phyloP scores from a whole-genome alignment of 2,329 filamentous ascomycete genomes.

The Aureobasidium vineae region DNA sequence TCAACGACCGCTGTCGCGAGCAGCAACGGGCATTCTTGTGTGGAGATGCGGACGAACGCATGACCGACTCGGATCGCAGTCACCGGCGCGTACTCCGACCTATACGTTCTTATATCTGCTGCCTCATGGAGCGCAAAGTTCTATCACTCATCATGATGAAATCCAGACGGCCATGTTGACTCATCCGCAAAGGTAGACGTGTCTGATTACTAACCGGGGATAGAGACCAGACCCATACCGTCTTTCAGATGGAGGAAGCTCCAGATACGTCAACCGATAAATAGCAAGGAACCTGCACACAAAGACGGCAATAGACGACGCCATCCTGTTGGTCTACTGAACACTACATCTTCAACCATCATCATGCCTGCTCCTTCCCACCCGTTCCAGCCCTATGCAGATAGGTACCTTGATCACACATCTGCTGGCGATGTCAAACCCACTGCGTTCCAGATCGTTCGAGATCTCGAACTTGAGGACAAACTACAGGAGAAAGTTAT shows the following conservation, averaged over 20 bases:
- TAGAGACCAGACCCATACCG: neutral
- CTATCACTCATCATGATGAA: neutral
- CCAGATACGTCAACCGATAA: neutral
- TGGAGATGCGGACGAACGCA: neutral
- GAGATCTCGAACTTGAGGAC: constrained; percentile 35
- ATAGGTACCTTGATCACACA: constrained; percentile 34
- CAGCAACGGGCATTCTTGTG: neutral
- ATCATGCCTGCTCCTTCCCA: constrained; percentile 32
- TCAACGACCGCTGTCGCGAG: neutral
- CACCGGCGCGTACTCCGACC: neutral
- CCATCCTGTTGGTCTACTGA: neutral
- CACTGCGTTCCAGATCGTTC: constrained; percentile 33
- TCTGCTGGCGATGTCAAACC: constrained; percentile 34
- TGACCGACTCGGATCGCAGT: neutral
- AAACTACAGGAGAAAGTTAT: constrained; percentile 42
- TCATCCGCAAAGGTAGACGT: neutral
- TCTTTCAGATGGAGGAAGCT: neutral
- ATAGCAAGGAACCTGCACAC: neutral
- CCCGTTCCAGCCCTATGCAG: constrained; percentile 35
- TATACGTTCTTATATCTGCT: neutral
- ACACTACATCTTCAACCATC: neutral
- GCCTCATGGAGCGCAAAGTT: too few relatives aligned
- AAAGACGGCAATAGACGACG: neutral
- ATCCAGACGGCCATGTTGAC: neutral
- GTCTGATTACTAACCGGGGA: neutral